These are phyloP conservation scores for Lecanicillium sp. DNA, from an alignment of 2,329 filamentous ascomycete species.

Conservation along the genomic window DNA sequence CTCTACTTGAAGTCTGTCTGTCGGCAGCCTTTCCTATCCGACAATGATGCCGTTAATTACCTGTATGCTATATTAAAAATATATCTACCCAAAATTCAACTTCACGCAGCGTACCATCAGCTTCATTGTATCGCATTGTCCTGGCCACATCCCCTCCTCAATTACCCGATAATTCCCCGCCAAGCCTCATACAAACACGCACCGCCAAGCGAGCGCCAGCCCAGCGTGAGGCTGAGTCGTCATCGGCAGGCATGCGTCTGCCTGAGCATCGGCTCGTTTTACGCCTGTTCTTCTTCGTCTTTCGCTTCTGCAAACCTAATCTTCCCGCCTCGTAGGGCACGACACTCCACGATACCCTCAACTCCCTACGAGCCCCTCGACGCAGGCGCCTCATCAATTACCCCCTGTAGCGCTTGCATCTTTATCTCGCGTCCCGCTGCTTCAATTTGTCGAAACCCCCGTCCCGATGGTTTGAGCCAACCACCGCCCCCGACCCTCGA, in stretches of 20 bases:
- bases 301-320: neutral
- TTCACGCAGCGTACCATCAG: too few relatives aligned
- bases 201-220: conserved; percentile 3
- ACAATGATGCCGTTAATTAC: too few relatives aligned
- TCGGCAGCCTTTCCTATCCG: too few relatives aligned
- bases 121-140: too few relatives aligned
- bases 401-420: neutral
- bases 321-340: too few relatives aligned
- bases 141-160: neutral
- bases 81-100: too few relatives aligned
- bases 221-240: conserved; percentile 11
- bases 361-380: neutral
- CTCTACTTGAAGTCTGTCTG: too few relatives aligned
- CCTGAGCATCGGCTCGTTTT: conserved; percentile 2
- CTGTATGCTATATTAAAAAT: too few relatives aligned
- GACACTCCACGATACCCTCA: neutral
- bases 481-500: neutral
- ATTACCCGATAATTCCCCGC: conserved; percentile 13
- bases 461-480: conserved; percentile 5
- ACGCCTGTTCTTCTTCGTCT: neutral
- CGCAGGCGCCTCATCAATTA: neutral
- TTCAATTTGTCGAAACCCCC: neutral
- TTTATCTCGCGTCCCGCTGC: neutral
- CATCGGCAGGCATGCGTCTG: conserved; percentile 5
- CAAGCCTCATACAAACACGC: neutral